Evolutionary conservation across 176 grass and related monocot species (phyloP), one percentile per base, ranked within the genome.

Genomic region (Hsuehochloa calcarea): DNA sequence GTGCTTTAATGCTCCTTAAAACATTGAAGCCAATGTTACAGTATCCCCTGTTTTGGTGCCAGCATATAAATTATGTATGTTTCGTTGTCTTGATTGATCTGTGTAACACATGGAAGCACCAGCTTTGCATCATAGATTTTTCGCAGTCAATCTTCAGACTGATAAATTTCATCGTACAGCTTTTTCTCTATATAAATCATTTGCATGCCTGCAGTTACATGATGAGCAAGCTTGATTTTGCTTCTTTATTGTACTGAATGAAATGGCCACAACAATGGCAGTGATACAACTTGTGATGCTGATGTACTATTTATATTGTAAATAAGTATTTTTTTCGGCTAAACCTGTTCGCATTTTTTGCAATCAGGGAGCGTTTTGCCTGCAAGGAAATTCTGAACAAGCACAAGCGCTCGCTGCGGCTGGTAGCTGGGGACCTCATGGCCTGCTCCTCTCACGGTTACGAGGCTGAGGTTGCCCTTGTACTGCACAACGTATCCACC

Each of bases 371-470:
- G 92, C 8, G 34, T 60, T 82, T 90, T 88, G 84, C 79, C 89
- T 72, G 27, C 4, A 5, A 97, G 62, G 72, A 97, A 94, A 81
- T 17, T 8, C 70, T 91, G 88, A 22, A 92, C 86, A 22, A 92
- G 85, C 43, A 90, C 82, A 56, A 92, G 88, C 6, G 85, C 92
- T 72, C 90, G 74, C 69, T 59, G 41, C 0, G 92, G 92, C 72
- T 94, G 92, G n/a, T 90, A 94, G 76, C 92, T 97, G 27, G 92
- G 92, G 25, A 97, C 88, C 63, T 97, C 85, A 72, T 97, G 94
- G 5, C 94, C 94, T 43, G 94, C 94, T 89, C 92, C 94, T 97
- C 94, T 84, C 12, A 97, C 90, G 29, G 92, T 97, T n/a, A 84
- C 92, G 58, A 97, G 72, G 82, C 88, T 91, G 44, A 94, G 90